These are phyloP conservation scores for Endocladia muricata DNA, from an alignment of 31 red algal genomes.

Conservation along the genomic window DNA sequence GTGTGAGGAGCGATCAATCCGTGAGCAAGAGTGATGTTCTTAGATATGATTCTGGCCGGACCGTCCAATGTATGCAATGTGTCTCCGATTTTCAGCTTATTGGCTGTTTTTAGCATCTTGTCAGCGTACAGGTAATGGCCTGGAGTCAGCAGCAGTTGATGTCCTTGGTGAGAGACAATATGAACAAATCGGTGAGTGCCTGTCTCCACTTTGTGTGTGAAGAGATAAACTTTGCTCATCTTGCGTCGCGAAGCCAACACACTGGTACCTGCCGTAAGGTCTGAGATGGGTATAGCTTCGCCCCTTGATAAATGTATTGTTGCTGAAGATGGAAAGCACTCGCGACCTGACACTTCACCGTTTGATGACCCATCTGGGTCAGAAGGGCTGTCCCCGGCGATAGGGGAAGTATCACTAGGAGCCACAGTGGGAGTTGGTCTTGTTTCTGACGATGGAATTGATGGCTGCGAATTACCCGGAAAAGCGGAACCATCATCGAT, in stretches of 20 bases:
- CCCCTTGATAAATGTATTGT: slow-evolving; percentile 20
- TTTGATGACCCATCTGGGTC: background rate
- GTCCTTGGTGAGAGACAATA: slow-evolving; percentile 6
- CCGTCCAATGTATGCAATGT: slow-evolving; percentile 37
- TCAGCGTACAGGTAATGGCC: slow-evolving; percentile 60
- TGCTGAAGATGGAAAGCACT: slow-evolving; percentile 41
- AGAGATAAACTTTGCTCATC: slow-evolving; percentile 33
- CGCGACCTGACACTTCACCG: background rate
- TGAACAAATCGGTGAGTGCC: slow-evolving; percentile 26
- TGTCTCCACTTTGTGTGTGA: slow-evolving; percentile 11
- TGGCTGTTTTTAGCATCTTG: background rate
- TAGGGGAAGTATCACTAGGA: background rate
- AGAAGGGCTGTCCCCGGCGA: background rate
- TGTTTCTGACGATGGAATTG: background rate
- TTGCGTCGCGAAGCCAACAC: slow-evolving; percentile 4
- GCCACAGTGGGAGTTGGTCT: background rate
- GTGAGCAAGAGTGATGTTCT: background rate
- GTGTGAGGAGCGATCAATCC: slow-evolving; percentile 63
- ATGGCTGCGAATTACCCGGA: background rate
- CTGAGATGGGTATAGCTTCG: slow-evolving; percentile 8
- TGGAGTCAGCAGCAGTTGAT: slow-evolving; percentile 22
- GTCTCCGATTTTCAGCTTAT: slow-evolving; percentile 34
- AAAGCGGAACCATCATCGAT: background rate
- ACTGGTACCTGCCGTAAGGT: slow-evolving; percentile 26
- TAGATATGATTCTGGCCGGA: background rate